Conservation (phyloP, 2,329 filamentous ascomycete genomes). For the Emergomyces pasteurianus region DNA sequence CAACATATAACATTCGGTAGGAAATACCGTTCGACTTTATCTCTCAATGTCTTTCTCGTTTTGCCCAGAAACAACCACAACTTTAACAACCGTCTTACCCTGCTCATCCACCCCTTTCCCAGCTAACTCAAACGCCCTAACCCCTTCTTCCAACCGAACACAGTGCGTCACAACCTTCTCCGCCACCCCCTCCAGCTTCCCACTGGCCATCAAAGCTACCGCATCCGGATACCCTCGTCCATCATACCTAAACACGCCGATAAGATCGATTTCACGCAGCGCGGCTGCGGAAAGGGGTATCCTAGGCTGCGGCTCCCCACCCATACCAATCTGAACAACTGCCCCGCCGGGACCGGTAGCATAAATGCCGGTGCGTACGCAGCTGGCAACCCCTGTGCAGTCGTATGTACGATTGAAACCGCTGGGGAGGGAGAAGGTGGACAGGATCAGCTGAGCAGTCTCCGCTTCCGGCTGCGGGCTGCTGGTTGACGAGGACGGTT, state of each 20-base stretch:
- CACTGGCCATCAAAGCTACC: conserved; percentile 40
- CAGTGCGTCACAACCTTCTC: conserved; percentile 44
- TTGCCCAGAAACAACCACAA: conserved; percentile 30
- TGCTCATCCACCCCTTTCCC: conserved; percentile 40
- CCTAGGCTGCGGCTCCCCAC: conserved; percentile 40
- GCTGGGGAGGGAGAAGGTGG: conserved; percentile 14
- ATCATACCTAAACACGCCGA: conserved; percentile 47
- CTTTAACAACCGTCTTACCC: conserved; percentile 43
- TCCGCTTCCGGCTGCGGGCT: conserved; percentile 17
- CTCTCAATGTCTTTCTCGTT: not conserved
- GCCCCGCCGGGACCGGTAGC: conserved; percentile 38
- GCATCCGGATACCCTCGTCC: conserved; percentile 42
- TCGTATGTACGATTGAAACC: conserved; percentile 36
- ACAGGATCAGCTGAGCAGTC: conserved; percentile 22
- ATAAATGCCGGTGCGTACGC: conserved; percentile 35
- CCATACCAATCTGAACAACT: conserved; percentile 46
- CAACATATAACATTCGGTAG: not conserved
- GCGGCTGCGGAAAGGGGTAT: conserved; percentile 44
- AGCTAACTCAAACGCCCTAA: conserved; percentile 41
- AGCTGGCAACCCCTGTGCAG: conserved; percentile 35
- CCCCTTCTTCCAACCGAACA: conserved; percentile 33
- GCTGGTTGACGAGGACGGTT: conserved; percentile 21
- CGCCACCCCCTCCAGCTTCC: conserved; percentile 36
- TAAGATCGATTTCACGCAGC: conserved; percentile 44
- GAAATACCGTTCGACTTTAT: not conserved